Percentiles rank a stretch among this genome's conserved stretches.
Conservation (phyloP, 257 asterid species). For the Ajuga chamaepitys region DNA sequence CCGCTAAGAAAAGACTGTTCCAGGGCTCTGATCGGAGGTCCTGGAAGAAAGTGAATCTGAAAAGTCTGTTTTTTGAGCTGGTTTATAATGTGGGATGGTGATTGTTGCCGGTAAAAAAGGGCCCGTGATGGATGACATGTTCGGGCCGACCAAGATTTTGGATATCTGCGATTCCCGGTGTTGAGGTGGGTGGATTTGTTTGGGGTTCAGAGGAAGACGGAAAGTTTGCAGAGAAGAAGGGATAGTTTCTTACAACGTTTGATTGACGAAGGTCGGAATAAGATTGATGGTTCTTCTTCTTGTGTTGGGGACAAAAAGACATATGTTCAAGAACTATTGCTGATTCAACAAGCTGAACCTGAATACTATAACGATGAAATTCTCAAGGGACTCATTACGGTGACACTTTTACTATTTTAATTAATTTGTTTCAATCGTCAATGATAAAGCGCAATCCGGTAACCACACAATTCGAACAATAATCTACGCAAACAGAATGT, state of each 20-base stretch:
- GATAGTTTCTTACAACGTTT: slow-evolving; percentile 21
- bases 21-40: background rate
- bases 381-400: slow-evolving; percentile 29
- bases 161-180: slow-evolving; percentile 29
- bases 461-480: too few relatives aligned
- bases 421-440: background rate
- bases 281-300: background rate
- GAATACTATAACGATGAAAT: slow-evolving; percentile 25
- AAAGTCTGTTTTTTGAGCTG: slow-evolving; percentile 26
- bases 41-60: slow-evolving; percentile 32
- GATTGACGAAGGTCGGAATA: slow-evolving; percentile 19
- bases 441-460: too few relatives aligned
- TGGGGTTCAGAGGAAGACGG: slow-evolving; percentile 19
- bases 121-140: slow-evolving; percentile 24
- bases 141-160: slow-evolving; percentile 25
- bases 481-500: too few relatives aligned
- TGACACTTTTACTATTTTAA: background rate
- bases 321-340: slow-evolving; percentile 16
- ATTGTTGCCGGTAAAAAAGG: slow-evolving; percentile 40
- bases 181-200: slow-evolving; percentile 24
- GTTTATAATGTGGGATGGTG: slow-evolving; percentile 30
- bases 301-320: background rate
- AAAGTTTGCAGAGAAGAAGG: slow-evolving; percentile 4
- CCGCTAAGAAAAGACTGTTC: slow-evolving; percentile 36
- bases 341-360: slow-evolving; percentile 21